These are phyloP conservation scores for Monilinia laxa DNA, from an alignment of 2,329 filamentous ascomycete species.

Conservation along the genomic window DNA sequence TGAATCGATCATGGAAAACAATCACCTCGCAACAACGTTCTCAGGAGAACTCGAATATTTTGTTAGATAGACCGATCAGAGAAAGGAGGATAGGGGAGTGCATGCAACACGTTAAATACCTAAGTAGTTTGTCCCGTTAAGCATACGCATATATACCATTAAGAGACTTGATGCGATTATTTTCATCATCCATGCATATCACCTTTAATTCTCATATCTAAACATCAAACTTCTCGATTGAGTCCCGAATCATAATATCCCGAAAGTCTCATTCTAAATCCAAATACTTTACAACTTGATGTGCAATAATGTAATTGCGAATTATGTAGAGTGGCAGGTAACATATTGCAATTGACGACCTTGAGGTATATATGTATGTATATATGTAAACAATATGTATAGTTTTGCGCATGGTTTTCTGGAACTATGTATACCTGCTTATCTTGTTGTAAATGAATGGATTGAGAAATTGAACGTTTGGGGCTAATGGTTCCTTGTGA, in stretches of 20 bases:
- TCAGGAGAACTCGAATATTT: background rate
- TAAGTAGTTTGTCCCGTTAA: background rate
- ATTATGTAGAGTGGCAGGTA: too few relatives aligned
- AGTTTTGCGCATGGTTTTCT: too few relatives aligned
- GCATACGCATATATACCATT: background rate
- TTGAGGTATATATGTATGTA: too few relatives aligned
- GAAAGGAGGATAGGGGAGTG: background rate
- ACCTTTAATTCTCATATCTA: background rate
- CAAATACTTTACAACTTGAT: too few relatives aligned
- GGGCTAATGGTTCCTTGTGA: too few relatives aligned
- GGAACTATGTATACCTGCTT: too few relatives aligned
- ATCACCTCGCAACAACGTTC: background rate
- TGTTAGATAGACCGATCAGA: background rate
- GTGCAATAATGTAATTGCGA: too few relatives aligned
- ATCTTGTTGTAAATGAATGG: too few relatives aligned
- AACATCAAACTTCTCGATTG: background rate
- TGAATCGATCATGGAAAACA: background rate
- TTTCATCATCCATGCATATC: background rate
- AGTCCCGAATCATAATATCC: too few relatives aligned
- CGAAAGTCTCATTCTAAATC: background rate
- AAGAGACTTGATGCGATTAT: background rate
- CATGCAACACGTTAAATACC: background rate
- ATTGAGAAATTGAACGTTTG: too few relatives aligned
- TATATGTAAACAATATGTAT: too few relatives aligned
- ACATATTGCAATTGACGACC: too few relatives aligned